These are phyloP conservation scores for Halenospora varia DNA, from an alignment of 495 filamentous ascomycete species.

Conservation along the genomic window DNA sequence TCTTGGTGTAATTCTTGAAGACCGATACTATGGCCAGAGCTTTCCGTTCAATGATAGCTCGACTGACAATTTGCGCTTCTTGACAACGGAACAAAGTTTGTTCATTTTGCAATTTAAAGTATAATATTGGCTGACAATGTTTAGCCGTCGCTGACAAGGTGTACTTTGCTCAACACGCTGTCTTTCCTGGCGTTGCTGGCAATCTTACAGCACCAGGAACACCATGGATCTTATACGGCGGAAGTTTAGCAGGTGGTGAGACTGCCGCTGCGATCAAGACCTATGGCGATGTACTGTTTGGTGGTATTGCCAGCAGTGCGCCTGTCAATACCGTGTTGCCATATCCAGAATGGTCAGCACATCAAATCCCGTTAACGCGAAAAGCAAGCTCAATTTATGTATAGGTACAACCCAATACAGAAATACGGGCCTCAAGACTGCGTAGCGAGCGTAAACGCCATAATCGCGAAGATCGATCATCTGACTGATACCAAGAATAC, in stretches of 20 bases:
- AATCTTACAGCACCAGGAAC: constrained; percentile 34
- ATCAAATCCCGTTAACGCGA: not conserved
- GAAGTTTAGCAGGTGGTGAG: constrained; percentile 39
- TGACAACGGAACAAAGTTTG: constrained; percentile 41
- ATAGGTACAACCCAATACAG: constrained; percentile 34
- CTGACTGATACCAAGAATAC: constrained; percentile 32
- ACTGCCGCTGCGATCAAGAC: constrained; percentile 38
- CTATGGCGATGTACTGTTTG: constrained; percentile 38
- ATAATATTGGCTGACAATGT: not conserved
- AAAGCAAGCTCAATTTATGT: not conserved
- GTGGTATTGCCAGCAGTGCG: constrained; percentile 40
- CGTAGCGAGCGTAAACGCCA: constrained; percentile 38
- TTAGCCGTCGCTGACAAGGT: constrained; percentile 39
- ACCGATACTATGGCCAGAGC: constrained; percentile 41
- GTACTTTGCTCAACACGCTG: constrained; percentile 41
- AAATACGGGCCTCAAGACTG: constrained; percentile 38
- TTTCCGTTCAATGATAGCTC: constrained; percentile 37
- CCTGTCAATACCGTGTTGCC: constrained; percentile 32
- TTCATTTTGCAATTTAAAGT: not conserved
- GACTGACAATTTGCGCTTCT: constrained; percentile 39
- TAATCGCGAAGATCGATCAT: constrained; percentile 40
- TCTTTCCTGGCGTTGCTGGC: constrained; percentile 32
- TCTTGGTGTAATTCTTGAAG: constrained; percentile 44
- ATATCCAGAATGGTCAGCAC: constrained; percentile 34
- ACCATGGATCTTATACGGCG: constrained; percentile 42